Percentiles rank a stretch among this genome's conserved stretches.
These are phyloP conservation scores for Penicillium flavigenum DNA, from an alignment of 495 filamentous ascomycete species.

Conservation along the genomic window DNA sequence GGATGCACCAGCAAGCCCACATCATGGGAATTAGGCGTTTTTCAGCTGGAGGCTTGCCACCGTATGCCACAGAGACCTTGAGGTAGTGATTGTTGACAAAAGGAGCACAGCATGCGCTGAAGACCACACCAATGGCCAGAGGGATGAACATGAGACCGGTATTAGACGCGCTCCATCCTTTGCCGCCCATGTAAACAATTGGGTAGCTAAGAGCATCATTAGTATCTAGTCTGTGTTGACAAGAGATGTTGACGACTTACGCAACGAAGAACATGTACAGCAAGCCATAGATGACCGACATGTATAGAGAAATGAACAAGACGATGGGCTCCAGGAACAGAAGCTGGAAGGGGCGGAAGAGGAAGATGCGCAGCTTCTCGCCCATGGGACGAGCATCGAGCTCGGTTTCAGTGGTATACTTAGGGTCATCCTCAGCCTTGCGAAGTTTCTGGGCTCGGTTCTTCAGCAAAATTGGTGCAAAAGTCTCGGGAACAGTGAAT, in stretches of 20 bases:
- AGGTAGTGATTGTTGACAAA: constrained; percentile 77
- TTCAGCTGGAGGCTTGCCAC: constrained; percentile 72
- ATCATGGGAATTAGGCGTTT: constrained; percentile 81
- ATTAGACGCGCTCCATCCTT: constrained; percentile 66
- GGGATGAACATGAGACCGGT: constrained; percentile 84
- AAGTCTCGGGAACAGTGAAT: constrained; percentile 81
- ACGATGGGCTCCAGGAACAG: constrained; percentile 79
- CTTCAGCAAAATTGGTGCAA: constrained; percentile 68
- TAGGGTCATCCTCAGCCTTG: constrained; percentile 59
- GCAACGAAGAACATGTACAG: constrained; percentile 83
- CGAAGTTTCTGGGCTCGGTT: constrained; percentile 64
- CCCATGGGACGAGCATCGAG: constrained; percentile 64
- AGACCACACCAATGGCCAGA: constrained; percentile 64
- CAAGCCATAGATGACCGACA: constrained; percentile 74
- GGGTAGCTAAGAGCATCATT: constrained; percentile 51
- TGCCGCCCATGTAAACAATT: constrained; percentile 73
- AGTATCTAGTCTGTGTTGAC: background rate
- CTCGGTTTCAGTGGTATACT: constrained; percentile 71
- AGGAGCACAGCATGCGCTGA: constrained; percentile 64
- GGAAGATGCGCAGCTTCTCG: constrained; percentile 63
- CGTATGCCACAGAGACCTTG: constrained; percentile 54
- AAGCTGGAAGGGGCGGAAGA: constrained; percentile 76
- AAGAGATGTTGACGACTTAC: background rate
- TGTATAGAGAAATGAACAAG: constrained; percentile 71
- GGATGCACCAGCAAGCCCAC: constrained; percentile 76